A percentile compares a stretch with the other conserved stretches of the same genome.
Evolutionary conservation across 805 yeast species (phyloP).

Genomic region (Wickerhamomyces xylosicus): DNA sequence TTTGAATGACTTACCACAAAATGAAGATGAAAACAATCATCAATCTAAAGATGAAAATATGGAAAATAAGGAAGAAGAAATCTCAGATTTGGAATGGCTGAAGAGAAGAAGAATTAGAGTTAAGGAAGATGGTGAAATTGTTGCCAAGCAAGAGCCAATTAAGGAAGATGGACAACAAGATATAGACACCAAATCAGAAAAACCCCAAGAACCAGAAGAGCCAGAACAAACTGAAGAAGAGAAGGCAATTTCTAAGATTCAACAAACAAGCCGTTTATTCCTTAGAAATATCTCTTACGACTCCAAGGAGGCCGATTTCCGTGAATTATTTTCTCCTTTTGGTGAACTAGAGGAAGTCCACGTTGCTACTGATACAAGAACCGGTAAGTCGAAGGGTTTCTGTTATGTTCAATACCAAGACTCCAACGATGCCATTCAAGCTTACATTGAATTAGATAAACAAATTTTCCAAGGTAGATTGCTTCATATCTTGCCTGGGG

Average conservation of each 20-base stretch:
- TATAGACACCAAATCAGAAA: constrained; percentile 5
- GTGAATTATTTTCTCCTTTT: constrained; percentile 47
- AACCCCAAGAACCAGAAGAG: constrained; percentile 7
- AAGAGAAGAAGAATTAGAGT: constrained; percentile 66
- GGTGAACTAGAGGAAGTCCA: constrained; percentile 86
- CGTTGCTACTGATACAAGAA: constrained; percentile 82
- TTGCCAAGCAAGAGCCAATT: constrained; percentile 3
- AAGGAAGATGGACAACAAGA: constrained; percentile 4
- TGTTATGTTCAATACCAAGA: constrained; percentile 72
- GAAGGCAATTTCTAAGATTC: constrained; percentile 37
- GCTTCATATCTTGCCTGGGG: constrained; percentile 80
- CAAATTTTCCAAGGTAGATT: constrained; percentile 91
- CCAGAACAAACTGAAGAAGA: constrained; percentile 27
- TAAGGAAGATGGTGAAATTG: constrained; percentile 30
- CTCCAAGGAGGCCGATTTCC: constrained; percentile 72
- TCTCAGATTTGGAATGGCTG: constrained; percentile 84
- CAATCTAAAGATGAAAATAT: constrained; percentile 12
- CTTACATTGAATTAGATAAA: constrained; percentile 69
- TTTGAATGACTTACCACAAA: constrained; percentile 21
- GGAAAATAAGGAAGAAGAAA: constrained; percentile 28
- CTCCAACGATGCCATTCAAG: constrained; percentile 64
- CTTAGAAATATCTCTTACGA: constrained; percentile 77
- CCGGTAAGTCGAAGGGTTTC: constrained; percentile 87
- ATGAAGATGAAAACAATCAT: constrained; percentile 12
- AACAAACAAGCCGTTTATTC: constrained; percentile 72